Base-by-base conservation (phyloP, 2,329 filamentous ascomycete genomes). In the Bipolaris oryzae region DNA sequence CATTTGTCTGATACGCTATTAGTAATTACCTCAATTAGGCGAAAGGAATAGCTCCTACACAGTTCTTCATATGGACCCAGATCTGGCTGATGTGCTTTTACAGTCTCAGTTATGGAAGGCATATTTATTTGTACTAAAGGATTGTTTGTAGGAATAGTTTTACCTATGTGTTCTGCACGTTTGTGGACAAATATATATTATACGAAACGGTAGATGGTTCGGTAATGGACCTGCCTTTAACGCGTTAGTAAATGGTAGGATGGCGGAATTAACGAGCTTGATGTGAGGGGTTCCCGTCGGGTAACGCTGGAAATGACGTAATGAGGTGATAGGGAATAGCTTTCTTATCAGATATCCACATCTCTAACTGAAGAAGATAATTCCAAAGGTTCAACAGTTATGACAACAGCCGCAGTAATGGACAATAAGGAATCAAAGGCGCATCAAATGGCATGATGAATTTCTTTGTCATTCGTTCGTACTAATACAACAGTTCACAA, bases 41-140 rank as follows among this genome's bases (percentile, higher is more conserved):
- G 11, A 18, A 23, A 7, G n/a, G 6, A 5, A 15, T 2, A 2
- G 5, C 28, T 60, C 64, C 45, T 63, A 74, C 71, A 76, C 3
- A 76, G 66, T 16, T 69, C 67, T 50, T 76, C 72, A 31, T 76
- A 76, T 0, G 70, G 60, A 5, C 35, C 44, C 0, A 74, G 60
- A 16, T 70, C 62, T 4, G 70, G 70, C 21, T 64, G 67, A 44
- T 71, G 58, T 10, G 58, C 46, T 38, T 62, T 52, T 25, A 75
- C 58, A 23, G 67, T 67, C 35, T 71, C 59, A 46, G 49, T 72
- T 51, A 74, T 70, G 2, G 68, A 68, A 51, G 69, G 54, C 71
- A 74, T 75, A 5, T 3, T 68, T 31, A 20, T 35, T 33, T 37
- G n/a, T 21, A 10, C 41, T 21, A 23, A 43, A 13, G 6, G 28